Conservation (phyloP, 164 flowering plant genomes). For the Kalanchoe fedtschenkoi region DNA sequence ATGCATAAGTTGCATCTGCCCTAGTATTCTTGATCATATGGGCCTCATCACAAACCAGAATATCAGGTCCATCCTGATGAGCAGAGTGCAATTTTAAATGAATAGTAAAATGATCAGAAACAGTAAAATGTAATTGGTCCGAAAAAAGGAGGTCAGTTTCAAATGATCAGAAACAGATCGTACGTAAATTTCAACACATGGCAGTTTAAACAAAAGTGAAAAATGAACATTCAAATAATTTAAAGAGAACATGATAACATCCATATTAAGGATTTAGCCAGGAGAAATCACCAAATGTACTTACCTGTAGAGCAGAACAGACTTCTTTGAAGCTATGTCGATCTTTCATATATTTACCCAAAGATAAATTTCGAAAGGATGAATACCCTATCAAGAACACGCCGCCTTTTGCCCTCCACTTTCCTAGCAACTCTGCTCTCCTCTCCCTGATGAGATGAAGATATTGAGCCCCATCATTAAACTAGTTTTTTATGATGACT, state of each 20-base stretch:
- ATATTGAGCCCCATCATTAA: neutral
- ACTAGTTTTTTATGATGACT: neutral
- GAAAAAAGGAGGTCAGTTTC: neutral
- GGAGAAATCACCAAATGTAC: neutral
- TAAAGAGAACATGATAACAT: neutral
- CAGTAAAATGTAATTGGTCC: neutral
- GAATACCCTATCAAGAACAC: slow-evolving; percentile 82
- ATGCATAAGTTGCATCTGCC: slow-evolving; percentile 85
- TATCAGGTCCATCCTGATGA: slow-evolving; percentile 88
- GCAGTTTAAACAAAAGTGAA: no score
- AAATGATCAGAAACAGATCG: neutral
- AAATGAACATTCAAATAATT: neutral
- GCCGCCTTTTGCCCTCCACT: slow-evolving; percentile 94
- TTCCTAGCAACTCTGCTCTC: slow-evolving; percentile 59
- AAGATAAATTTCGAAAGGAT: slow-evolving; percentile 75
- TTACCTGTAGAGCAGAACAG: slow-evolving; percentile 60
- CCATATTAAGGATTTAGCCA: neutral
- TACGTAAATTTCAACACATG: neutral
- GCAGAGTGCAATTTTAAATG: neutral
- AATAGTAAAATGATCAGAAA: neutral
- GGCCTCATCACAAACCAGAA: slow-evolving; percentile 96
- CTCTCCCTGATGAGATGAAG: slow-evolving; percentile 43
- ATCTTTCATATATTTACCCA: slow-evolving; percentile 74
- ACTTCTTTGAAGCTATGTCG: slow-evolving; percentile 54
- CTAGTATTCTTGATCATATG: slow-evolving; percentile 88